These are phyloP conservation scores for Schizonepeta tenuifolia DNA, from an alignment of 257 asterid genomes.

Conservation along the genomic window DNA sequence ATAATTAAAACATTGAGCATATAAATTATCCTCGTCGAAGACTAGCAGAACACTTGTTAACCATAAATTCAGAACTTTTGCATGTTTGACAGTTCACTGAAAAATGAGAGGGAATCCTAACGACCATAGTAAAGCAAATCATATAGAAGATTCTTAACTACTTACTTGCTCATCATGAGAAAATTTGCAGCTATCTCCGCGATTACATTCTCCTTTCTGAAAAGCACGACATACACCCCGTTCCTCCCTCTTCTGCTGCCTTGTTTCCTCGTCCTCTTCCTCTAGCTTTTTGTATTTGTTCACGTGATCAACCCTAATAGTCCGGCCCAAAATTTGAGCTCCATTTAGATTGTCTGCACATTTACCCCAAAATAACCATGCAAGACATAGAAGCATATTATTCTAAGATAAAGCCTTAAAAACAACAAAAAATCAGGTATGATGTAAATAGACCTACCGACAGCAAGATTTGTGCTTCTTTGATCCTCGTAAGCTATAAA, in stretches of 20 bases:
- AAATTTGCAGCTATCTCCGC: slow-evolving; percentile 89
- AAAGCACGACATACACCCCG: slow-evolving; percentile 96
- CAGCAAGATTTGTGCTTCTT: slow-evolving; percentile 92
- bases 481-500: slow-evolving; percentile 97
- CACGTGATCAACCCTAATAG: slow-evolving; percentile 84
- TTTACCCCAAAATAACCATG: slow-evolving; percentile 8
- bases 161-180: slow-evolving; percentile 89
- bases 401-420: neutral
- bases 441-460: slow-evolving; percentile 58
- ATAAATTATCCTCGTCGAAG: neutral
- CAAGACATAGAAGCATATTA: neutral
- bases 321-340: slow-evolving; percentile 81
- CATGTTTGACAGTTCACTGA: neutral
- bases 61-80: neutral
- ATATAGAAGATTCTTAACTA: slow-evolving; percentile 4
- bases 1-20: neutral
- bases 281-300: slow-evolving; percentile 75
- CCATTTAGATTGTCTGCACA: slow-evolving; percentile 83
- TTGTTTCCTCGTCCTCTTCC: slow-evolving; percentile 96
- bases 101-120: neutral
- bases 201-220: slow-evolving; percentile 82
- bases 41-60: neutral
- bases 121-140: slow-evolving; percentile 4
- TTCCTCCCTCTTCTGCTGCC: slow-evolving; percentile 86
- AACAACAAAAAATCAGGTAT: neutral